phyloP scores from a whole-genome alignment of 352 stramenopile genomes.

The Phytophthora chlamydospora region DNA sequence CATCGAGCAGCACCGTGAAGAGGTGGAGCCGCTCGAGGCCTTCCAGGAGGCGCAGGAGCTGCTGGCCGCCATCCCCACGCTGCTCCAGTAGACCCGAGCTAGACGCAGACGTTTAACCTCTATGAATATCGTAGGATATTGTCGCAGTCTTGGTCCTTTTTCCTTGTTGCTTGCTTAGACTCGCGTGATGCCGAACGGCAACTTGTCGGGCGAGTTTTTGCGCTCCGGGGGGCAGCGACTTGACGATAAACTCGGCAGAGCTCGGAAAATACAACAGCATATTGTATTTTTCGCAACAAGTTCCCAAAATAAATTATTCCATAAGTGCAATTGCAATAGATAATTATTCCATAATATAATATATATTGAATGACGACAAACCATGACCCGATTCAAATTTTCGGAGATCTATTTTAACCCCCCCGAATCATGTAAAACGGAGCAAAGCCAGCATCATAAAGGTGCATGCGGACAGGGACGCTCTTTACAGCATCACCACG shows the following conservation, averaged over 20 bases:
- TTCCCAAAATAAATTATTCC: no score
- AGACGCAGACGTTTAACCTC: background rate
- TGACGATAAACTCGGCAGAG: constrained; percentile 57
- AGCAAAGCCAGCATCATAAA: no score
- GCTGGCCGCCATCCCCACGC: constrained; percentile 41
- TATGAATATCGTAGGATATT: background rate
- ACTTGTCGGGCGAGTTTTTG: constrained; percentile 25
- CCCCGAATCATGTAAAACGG: no score
- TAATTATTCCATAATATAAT: no score
- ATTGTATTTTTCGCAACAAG: no score
- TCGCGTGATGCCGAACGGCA: constrained; percentile 25
- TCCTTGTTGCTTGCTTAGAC: constrained; percentile 4
- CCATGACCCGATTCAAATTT: no score
- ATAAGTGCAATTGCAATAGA: no score
- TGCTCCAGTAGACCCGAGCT: constrained; percentile 39
- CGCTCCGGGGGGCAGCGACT: constrained; percentile 46
- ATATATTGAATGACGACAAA: no score
- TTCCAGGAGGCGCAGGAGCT: constrained; percentile 60
- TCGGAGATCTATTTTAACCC: no score
- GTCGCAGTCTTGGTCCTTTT: background rate
- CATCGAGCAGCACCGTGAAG: constrained; percentile 43
- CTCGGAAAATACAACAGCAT: no score
- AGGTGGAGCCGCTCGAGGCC: constrained; percentile 44
- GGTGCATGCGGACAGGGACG: no score
- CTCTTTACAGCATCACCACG: no score